These are phyloP conservation scores for Suillus ampliporus DNA, from an alignment of 768 basidiomycete genomes.

Conservation along the genomic window DNA sequence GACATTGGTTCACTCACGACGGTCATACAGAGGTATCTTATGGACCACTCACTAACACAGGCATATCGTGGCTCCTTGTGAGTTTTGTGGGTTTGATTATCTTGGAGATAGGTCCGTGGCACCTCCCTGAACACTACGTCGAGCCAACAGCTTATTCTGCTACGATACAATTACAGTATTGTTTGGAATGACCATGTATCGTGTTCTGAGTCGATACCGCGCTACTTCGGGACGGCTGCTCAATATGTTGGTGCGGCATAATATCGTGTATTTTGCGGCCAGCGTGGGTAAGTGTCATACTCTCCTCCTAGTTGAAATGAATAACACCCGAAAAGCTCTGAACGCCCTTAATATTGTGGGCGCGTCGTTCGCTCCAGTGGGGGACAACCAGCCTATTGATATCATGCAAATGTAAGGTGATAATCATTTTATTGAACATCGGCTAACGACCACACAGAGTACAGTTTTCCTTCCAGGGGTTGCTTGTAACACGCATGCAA, in stretches of 20 bases:
- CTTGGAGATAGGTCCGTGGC: not conserved
- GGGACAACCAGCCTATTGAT: not conserved
- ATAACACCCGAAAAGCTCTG: constrained; percentile 1
- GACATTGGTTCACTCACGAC: not conserved
- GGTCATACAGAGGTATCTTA: not conserved
- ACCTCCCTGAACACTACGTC: too few species aligned
- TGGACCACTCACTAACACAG: not conserved
- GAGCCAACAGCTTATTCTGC: not conserved
- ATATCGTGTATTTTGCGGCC: constrained; percentile 3
- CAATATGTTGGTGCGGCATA: not conserved
- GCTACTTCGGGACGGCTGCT: not conserved
- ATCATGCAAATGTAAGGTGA: not conserved
- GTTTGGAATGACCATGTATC: constrained; percentile 2
- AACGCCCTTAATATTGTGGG: not conserved
- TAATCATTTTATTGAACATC: not conserved
- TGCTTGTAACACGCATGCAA: constrained; percentile 7
- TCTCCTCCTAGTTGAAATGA: not conserved
- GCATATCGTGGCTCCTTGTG: not conserved
- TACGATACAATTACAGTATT: not conserved
- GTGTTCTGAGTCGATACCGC: not conserved
- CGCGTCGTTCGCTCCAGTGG: not conserved
- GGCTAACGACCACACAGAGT: not conserved
- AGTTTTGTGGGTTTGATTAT: not conserved
- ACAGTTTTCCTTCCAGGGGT: not conserved
- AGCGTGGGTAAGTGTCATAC: constrained; percentile 3